Conservation (phyloP, 2,329 filamentous ascomycete genomes). For the Lachnellula hyalina region DNA sequence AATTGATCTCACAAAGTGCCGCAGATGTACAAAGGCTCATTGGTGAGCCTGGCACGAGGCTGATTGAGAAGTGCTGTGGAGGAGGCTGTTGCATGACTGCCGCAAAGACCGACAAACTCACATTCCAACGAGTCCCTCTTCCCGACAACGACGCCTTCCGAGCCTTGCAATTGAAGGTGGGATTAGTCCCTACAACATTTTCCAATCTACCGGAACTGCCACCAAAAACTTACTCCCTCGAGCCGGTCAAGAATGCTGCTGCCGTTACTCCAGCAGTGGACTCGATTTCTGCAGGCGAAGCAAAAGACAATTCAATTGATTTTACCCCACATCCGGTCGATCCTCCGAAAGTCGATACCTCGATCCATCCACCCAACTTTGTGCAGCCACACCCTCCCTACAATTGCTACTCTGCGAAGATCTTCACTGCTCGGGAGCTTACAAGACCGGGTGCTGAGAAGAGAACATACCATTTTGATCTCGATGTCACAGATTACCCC, state of each 20-base stretch:
- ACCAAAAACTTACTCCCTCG: conserved; percentile 67
- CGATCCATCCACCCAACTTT: conserved; percentile 73
- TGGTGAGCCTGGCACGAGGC: conserved; percentile 56
- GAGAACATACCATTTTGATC: conserved; percentile 93
- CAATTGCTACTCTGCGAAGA: conserved; percentile 82
- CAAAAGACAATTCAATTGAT: conserved; percentile 28
- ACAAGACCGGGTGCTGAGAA: conserved; percentile 89
- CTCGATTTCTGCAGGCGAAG: conserved; percentile 40
- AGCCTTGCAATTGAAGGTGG: conserved; percentile 71
- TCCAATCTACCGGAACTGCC: conserved; percentile 69
- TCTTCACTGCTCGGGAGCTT: conserved; percentile 79
- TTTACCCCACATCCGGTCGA: conserved; percentile 27
- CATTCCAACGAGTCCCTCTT: conserved; percentile 48
- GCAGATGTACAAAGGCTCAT: conserved; percentile 59
- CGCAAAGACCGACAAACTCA: conserved; percentile 39
- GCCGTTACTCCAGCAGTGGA: conserved; percentile 40
- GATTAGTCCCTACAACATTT: conserved; percentile 66
- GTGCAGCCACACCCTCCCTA: conserved; percentile 95
- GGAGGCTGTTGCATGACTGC: conserved; percentile 57
- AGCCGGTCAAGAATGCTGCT: conserved; percentile 45
- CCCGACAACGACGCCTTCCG: conserved; percentile 84
- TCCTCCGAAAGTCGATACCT: conserved; percentile 43
- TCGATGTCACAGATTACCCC: conserved; percentile 94
- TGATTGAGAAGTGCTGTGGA: conserved; percentile 59
- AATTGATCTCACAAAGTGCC: conserved; percentile 58